A percentile compares a stretch with the other conserved stretches of the same genome.
phyloP scores from a whole-genome alignment of 768 basidiomycete genomes.

The Auriscalpium microsporum region DNA sequence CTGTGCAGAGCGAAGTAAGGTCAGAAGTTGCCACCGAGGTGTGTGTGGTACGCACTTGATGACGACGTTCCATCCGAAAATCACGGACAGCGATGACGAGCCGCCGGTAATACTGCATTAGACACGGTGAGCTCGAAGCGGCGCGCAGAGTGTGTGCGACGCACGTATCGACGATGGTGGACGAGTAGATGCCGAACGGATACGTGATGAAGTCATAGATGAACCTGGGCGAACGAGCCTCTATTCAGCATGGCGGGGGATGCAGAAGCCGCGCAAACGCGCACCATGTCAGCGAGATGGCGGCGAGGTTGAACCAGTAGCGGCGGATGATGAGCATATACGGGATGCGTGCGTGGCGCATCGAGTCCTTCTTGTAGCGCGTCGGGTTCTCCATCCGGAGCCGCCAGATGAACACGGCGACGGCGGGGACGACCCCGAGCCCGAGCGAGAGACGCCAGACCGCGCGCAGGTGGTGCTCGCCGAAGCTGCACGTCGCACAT shows the following conservation, averaged over 20 bases:
- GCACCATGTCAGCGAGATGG: conserved; percentile 71
- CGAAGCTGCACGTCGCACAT: conserved; percentile 51
- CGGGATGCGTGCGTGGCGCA: conserved; percentile 68
- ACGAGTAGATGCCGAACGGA: conserved; percentile 76
- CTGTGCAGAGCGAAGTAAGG: conserved; percentile 19
- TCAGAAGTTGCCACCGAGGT: too few species aligned
- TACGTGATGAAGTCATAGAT: conserved; percentile 76
- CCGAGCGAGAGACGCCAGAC: conserved; percentile 86
- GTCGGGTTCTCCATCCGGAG: conserved; percentile 75
- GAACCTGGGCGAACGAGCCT: conserved; percentile 50
- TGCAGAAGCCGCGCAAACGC: conserved; percentile 6
- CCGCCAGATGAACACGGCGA: conserved; percentile 79
- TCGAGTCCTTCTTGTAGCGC: conserved; percentile 66
- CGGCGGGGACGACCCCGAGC: conserved; percentile 73
- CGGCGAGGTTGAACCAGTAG: conserved; percentile 70
- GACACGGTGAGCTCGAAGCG: background rate
- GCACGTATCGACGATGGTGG: conserved; percentile 62
- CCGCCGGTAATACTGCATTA: conserved; percentile 48
- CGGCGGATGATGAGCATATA: conserved; percentile 69
- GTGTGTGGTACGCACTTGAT: conserved; percentile 59
- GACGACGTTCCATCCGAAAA: conserved; percentile 80
- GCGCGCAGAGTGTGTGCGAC: background rate
- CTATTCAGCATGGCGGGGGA: background rate
- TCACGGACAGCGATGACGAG: conserved; percentile 40
- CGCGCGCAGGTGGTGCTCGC: conserved; percentile 68